Evolutionary conservation across 2,329 filamentous ascomycete species (phyloP).

Genomic region (Talaromyces albobiverticillius): DNA sequence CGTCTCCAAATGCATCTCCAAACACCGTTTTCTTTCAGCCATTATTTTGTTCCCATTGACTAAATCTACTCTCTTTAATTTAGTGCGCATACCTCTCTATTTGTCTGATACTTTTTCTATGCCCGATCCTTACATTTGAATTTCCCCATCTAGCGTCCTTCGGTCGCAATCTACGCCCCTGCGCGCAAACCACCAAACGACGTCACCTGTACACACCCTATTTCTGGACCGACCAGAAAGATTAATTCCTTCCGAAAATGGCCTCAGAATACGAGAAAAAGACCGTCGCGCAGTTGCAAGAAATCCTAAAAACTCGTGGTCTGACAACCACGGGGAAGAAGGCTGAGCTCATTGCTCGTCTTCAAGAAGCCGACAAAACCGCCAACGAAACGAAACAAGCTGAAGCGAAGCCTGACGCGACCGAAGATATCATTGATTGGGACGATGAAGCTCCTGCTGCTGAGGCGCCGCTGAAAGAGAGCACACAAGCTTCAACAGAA

Average conservation of each 20-base stretch:
- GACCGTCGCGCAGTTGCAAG: slow-evolving; percentile 49
- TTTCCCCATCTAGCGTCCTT: not conserved
- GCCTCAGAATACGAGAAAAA: slow-evolving; percentile 49
- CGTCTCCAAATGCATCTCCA: not conserved
- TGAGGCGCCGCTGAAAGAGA: slow-evolving; percentile 22
- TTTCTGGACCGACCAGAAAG: not conserved
- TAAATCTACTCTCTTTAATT: not conserved
- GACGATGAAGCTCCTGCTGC: slow-evolving; percentile 38
- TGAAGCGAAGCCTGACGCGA: slow-evolving; percentile 25
- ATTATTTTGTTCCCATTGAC: not conserved
- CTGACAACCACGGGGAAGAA: slow-evolving; percentile 50
- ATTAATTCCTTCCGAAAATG: slow-evolving; percentile 22
- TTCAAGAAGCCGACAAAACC: slow-evolving; percentile 42
- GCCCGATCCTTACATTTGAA: not conserved
- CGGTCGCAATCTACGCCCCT: slow-evolving; percentile 9
- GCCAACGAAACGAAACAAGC: slow-evolving; percentile 14
- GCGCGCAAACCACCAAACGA: slow-evolving; percentile 8
- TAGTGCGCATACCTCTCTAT: not conserved
- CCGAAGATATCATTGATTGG: slow-evolving; percentile 47
- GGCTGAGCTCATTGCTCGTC: slow-evolving; percentile 47
- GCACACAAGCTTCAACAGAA: slow-evolving; percentile 29
- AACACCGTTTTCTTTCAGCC: not conserved
- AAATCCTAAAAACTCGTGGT: slow-evolving; percentile 49
- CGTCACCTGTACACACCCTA: slow-evolving; percentile 5
- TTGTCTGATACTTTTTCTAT: not conserved